Evolutionary conservation across 2,329 filamentous ascomycete genomes (phyloP).

Genomic region (Xylaria sp.): DNA sequence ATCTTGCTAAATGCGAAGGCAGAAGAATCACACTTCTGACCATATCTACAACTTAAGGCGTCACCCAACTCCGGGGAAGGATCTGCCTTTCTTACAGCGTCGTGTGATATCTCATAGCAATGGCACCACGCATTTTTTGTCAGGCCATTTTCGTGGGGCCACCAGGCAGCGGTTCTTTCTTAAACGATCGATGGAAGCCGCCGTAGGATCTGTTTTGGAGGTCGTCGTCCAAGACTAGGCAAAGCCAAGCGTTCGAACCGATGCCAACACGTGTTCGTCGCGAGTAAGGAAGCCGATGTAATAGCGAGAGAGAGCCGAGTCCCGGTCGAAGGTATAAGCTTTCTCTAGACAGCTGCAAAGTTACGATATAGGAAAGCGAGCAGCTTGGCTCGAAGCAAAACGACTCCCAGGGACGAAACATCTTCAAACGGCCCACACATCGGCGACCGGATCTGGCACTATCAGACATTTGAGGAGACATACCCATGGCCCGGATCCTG

Average conservation of each 20-base stretch:
- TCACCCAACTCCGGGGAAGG: conserved; percentile 4
- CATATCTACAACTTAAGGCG: neutral
- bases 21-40: neutral
- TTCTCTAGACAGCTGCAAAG: conserved; percentile 13
- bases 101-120: conserved; percentile 33
- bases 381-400: conserved; percentile 21
- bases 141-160: conserved; percentile 34
- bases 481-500: conserved; percentile 30
- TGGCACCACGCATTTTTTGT: conserved; percentile 32
- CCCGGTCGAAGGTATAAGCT: conserved; percentile 24
- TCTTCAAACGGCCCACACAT: conserved; percentile 36
- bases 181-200: conserved; percentile 19
- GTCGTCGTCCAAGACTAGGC: conserved; percentile 7
- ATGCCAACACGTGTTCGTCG: neutral
- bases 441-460: conserved; percentile 32
- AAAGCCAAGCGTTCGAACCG: conserved; percentile 23
- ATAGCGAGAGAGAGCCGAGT: conserved; percentile 16
- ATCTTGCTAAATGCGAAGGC: conserved; percentile 13
- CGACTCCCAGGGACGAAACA: conserved; percentile 31
- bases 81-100: conserved; percentile 19
- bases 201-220: conserved; percentile 26
- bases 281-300: conserved; percentile 4
- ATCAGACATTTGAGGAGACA: conserved; percentile 34
- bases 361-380: neutral
- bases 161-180: conserved; percentile 20